Evolutionary conservation across 2,329 filamentous ascomycete genomes (phyloP), one percentile per base, ranked within the genome.

Genomic region (Aspergillus quadricinctus): DNA sequence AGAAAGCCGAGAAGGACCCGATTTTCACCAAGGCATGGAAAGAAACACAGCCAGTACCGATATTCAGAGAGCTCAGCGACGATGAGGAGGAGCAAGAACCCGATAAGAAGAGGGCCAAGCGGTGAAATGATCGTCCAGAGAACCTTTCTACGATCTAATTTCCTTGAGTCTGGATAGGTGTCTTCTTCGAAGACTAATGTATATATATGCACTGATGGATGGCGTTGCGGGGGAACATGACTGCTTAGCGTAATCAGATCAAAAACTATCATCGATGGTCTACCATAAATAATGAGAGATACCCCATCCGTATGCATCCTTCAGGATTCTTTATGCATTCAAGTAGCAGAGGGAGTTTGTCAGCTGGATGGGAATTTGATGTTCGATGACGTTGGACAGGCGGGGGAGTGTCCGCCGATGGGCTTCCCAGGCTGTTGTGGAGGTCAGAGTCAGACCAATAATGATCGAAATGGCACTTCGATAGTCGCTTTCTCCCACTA

Each of bases 21-120:
- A 82, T 96, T 66, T 99, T 97, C 69, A 99, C 94, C 29, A 90
- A 89, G 64, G 94, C 92, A 17, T 99, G 92, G 89, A 89, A 88
- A 69, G 83, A 88, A 65, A 97, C 92, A 40, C 93, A 97, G 76
- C 94, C 94, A 0, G 88, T 92, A 64, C 91, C 92, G 27, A 88
- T 97, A 63, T 99, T 95, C 77, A 89, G 89, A 7, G 90, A 97
- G 46, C 67, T 94, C 35, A 95, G 92, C 71, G 93, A 96, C 67
- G 90, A 92, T 17, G 92, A 96, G 62, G 83, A 84, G 41, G 87
- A 85, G 52, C 82, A 84, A 19, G 83, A 81, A 3, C 85, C 84
- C n/a, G 84, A 89, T 35, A 89, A 86, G 75, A 86, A 86, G 72
- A 81, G 70, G 61, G 64, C 70, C 25, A 74, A 66, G 58, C 70